Evolutionary conservation across 2,329 filamentous ascomycete genomes (phyloP).

Genomic region (Arthrobotrys sphaeroides): DNA sequence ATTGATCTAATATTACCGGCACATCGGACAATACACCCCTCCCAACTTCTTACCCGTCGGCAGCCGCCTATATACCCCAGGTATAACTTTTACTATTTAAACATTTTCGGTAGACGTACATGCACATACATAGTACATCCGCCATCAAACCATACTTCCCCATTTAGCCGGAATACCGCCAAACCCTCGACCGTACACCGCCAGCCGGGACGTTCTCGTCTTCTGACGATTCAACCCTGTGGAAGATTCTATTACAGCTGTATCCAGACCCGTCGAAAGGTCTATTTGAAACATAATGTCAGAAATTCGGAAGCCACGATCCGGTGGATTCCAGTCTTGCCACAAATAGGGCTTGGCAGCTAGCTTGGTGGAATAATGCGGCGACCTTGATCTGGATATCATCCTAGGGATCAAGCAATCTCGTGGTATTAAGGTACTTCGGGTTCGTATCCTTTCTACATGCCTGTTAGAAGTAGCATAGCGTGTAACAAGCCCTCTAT

Average conservation of each 20-base stretch:
- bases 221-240: neutral
- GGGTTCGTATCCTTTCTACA: too few relatives aligned
- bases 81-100: neutral
- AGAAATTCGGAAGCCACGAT: slow-evolving; percentile 10
- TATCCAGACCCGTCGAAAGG: neutral
- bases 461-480: too few relatives aligned
- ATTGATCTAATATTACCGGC: neutral
- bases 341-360: neutral
- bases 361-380: neutral
- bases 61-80: slow-evolving; percentile 40
- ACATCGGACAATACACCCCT: neutral
- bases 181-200: neutral
- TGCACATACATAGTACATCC: slow-evolving; percentile 2
- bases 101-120: slow-evolving; percentile 2
- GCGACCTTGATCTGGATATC: neutral
- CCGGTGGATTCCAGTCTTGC: slow-evolving; percentile 12
- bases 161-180: slow-evolving; percentile 13
- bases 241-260: neutral
- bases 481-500: too few relatives aligned
- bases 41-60: slow-evolving; percentile 31
- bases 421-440: too few relatives aligned
- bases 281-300: slow-evolving; percentile 21
- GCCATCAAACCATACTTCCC: neutral
- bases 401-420: too few relatives aligned
- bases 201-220: neutral